phyloP scores from a whole-genome alignment of 2,329 filamentous ascomycete species.

The Periconia sp. region DNA sequence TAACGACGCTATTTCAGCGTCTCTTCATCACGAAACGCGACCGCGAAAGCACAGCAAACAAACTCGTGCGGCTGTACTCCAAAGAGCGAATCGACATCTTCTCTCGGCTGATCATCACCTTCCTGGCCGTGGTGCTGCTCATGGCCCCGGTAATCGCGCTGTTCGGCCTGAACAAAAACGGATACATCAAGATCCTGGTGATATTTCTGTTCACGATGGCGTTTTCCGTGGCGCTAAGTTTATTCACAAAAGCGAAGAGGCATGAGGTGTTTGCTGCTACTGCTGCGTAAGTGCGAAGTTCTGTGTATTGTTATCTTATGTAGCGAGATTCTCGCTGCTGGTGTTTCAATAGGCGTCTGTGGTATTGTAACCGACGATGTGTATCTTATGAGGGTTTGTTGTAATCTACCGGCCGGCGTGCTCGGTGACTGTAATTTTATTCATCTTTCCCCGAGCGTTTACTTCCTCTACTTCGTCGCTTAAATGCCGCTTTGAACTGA shows the following conservation, averaged over 20 bases:
- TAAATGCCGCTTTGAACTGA: constrained; percentile 32
- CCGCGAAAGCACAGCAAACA: constrained; percentile 11
- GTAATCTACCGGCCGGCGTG: too few relatives aligned
- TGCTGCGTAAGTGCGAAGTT: constrained; percentile 10
- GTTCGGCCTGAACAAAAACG: constrained; percentile 9
- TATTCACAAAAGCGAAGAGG: constrained; percentile 12
- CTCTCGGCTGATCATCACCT: constrained; percentile 14
- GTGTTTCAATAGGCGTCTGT: background rate
- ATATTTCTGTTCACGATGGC: constrained; percentile 17
- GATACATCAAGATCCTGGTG: constrained; percentile 18
- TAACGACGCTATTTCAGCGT: background rate
- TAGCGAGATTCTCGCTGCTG: background rate
- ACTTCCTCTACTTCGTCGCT: too few relatives aligned
- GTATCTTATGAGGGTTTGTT: too few relatives aligned
- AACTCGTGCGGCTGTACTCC: constrained; percentile 13
- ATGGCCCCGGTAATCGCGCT: constrained; percentile 24
- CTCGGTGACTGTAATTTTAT: too few relatives aligned
- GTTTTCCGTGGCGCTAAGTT: constrained; percentile 1
- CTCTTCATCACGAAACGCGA: constrained; percentile 14
- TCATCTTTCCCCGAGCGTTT: too few relatives aligned
- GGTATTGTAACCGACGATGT: background rate
- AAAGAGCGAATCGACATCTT: constrained; percentile 16
- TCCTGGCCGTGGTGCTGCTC: constrained; percentile 22
- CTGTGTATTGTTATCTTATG: background rate
- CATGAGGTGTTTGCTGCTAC: constrained; percentile 15